phyloP scores from a whole-genome alignment of 208 protist genomes.

The Crithidia bombi region DNA sequence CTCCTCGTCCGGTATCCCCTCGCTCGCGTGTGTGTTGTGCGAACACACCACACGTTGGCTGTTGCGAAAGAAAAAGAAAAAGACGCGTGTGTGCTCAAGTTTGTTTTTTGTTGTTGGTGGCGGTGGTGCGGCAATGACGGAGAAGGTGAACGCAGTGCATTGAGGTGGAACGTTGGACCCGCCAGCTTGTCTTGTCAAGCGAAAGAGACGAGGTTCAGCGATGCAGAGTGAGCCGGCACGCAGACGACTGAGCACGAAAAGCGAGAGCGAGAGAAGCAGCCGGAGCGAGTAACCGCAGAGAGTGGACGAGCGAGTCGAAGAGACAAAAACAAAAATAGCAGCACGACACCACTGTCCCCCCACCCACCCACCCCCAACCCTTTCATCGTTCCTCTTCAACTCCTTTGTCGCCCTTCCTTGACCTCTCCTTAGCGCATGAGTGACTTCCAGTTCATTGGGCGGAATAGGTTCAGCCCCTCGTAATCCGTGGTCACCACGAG shows the following conservation, averaged over 20 bases:
- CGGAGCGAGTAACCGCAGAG: background rate
- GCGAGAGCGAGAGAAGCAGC: background rate
- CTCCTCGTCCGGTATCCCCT: too few relatives aligned
- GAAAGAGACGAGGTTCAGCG: too few relatives aligned
- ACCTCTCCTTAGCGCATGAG: conserved; percentile 72
- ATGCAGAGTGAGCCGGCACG: background rate
- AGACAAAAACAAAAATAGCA: background rate
- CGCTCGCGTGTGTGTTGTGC: too few relatives aligned
- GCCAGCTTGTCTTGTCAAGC: too few relatives aligned
- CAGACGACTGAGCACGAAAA: background rate
- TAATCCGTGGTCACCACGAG: conserved; percentile 96
- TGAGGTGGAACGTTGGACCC: too few relatives aligned
- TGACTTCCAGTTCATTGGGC: conserved; percentile 95
- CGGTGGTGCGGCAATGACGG: background rate
- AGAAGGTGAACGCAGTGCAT: too few relatives aligned
- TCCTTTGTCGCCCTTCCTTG: conserved; percentile 1
- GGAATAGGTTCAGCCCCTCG: conserved; percentile 97
- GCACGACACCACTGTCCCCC: too few relatives aligned
- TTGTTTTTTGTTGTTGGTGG: background rate
- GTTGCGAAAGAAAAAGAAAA: too few relatives aligned
- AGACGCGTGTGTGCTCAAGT: too few relatives aligned
- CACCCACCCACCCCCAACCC: too few relatives aligned
- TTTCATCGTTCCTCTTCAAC: background rate
- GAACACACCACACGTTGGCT: too few relatives aligned
- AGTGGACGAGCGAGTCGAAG: background rate